Evolutionary conservation across 352 stramenopile genomes (phyloP).

Genomic region (Phytophthora fragariae): DNA sequence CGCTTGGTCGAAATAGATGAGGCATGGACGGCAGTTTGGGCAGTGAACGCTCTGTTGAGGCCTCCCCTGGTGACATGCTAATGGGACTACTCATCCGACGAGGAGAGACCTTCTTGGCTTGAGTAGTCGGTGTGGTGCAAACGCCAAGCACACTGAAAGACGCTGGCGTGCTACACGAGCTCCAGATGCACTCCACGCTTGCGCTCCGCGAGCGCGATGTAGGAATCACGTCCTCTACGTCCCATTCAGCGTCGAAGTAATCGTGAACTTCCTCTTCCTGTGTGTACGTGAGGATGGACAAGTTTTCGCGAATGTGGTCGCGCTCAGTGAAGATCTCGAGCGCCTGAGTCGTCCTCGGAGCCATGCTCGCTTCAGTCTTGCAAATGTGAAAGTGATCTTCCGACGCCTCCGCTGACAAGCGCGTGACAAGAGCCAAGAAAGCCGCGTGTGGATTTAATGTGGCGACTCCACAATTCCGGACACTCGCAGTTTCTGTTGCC

Average conservation of each 20-base stretch:
- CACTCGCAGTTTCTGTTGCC: constrained; percentile 37
- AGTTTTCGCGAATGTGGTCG: constrained; percentile 21
- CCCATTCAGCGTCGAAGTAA: constrained; percentile 33
- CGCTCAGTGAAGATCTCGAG: constrained; percentile 33
- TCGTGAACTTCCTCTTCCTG: constrained; percentile 31
- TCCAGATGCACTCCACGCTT: constrained; percentile 26
- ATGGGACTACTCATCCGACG: constrained; percentile 18
- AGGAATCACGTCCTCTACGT: constrained; percentile 8
- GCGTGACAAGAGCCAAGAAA: constrained; percentile 21
- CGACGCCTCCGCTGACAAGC: constrained; percentile 4
- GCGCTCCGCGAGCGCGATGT: neutral
- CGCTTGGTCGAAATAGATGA: constrained; percentile 28
- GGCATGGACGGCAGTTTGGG: constrained; percentile 3
- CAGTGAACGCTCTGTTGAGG: neutral
- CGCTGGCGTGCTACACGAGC: constrained; percentile 5
- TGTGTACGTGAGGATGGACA: constrained; percentile 36
- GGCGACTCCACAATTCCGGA: constrained; percentile 15
- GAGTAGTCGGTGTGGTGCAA: constrained; percentile 10
- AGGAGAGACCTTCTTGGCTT: constrained; percentile 11
- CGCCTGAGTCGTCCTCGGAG: constrained; percentile 10
- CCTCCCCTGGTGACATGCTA: constrained; percentile 2
- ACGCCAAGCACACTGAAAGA: constrained; percentile 28
- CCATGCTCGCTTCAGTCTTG: constrained; percentile 18
- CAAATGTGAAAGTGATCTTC: constrained; percentile 32
- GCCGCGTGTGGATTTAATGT: constrained; percentile 20